These are phyloP conservation scores for Dictyostelium citrinum DNA, from an alignment of 78 protist genomes.

Conservation along the genomic window DNA sequence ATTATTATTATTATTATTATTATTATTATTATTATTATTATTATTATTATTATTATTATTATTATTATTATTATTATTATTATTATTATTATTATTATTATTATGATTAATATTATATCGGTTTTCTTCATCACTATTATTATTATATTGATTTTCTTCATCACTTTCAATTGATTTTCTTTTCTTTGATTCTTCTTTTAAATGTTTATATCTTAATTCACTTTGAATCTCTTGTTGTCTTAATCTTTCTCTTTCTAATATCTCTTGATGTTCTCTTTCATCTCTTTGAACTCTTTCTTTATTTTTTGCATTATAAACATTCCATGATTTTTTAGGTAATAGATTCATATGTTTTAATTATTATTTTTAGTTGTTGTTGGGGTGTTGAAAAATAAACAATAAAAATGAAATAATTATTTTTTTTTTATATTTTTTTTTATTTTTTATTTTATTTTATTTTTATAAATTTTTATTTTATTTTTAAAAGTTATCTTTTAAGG, in stretches of 20 bases:
- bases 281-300: constrained; percentile 53
- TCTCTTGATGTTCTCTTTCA: constrained; percentile 11
- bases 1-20: too few species aligned
- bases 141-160: neutral
- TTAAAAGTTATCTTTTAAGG: constrained; percentile 58
- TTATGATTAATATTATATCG: neutral
- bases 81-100: neutral
- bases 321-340: constrained; percentile 57
- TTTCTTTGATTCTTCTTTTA: constrained; percentile 5
- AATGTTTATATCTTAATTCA: constrained; percentile 34
- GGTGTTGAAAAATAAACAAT: neutral
- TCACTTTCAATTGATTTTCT: neutral
- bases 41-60: neutral
- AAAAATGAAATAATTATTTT: neutral
- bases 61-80: neutral
- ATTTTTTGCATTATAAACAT: constrained; percentile 44
- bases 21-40: neutral
- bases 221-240: neutral
- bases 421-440: neutral
- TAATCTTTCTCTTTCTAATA: neutral
- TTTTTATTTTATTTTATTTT: neutral
- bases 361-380: neutral
- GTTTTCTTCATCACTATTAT: neutral
- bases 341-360: constrained; percentile 8
- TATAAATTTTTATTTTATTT: neutral